Base-by-base conservation (phyloP, 2,329 filamentous ascomycete genomes). In the Exophiala oligosperma region DNA sequence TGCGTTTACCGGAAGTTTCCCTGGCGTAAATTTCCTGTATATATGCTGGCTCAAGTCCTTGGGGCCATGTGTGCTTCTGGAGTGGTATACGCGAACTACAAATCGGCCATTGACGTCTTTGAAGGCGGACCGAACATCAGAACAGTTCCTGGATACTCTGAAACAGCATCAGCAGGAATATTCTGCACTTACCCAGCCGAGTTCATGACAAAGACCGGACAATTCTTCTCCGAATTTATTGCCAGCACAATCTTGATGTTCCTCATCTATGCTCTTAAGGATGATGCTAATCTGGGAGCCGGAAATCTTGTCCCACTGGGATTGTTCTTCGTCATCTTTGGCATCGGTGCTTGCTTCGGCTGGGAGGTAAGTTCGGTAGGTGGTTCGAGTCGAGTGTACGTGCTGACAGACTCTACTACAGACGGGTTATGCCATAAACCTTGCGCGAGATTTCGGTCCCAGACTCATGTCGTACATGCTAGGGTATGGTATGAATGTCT, bases 401-500 rank as follows among this genome's bases (percentile, higher is more conserved):
- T 35, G 32, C 32, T 35, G 9, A 35, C 11, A 35, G 32, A 35
- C 8, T 35, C 12, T 4, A 40, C n/a, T 43, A 23, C 21, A 43
- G 71, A 92, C 88, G 0, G 87, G 88, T 32, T 91, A 89, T 72
- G 88, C 88, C 11, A 89, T 91, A 64, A 91, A 91, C 67, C 72
- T 89, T 41, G 88, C 87, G 29, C 80, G 88, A 72, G 89, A 91
- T 64, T 88, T 91, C 68, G 86, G 86, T 0, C 87, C 88, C 6
- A 77, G 88, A 12, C 71, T 90, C 48, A 82, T 88, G 63, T 82
- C 83, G 1, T 88, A 85, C 68, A 81, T 86, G 68, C 65, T 90
- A 49, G 88, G 88, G 2, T 91, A 91, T 68, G 86, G 86, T 1
- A 71, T 70, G 41, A 80, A 86, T 47, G 88, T 90, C 0, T 91